These are phyloP conservation scores for Daldinia grandis DNA, from an alignment of 495 filamentous ascomycete genomes.

Conservation along the genomic window DNA sequence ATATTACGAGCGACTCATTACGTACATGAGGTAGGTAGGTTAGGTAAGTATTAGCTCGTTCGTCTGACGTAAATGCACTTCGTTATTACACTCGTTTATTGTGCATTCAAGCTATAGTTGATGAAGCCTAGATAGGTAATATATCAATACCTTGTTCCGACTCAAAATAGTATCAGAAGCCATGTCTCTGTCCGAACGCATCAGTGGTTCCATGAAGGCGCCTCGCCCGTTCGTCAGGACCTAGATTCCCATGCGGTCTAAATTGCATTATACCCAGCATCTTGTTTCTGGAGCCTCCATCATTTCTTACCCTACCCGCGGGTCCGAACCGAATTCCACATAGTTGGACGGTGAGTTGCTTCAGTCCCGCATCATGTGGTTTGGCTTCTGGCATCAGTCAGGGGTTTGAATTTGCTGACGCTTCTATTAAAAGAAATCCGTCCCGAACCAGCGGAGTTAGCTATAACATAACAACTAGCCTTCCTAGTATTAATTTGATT, in stretches of 20 bases:
- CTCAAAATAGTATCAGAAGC: slow-evolving; percentile 51
- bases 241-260: slow-evolving; percentile 35
- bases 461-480: slow-evolving; percentile 48
- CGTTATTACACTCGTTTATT: not conserved
- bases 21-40: too few species aligned
- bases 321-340: slow-evolving; percentile 14
- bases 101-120: not conserved
- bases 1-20: not conserved
- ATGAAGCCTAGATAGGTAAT: not conserved
- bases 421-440: slow-evolving; percentile 56
- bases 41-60: not conserved
- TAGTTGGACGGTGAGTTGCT: slow-evolving; percentile 26
- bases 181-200: slow-evolving; percentile 2
- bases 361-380: slow-evolving; percentile 32
- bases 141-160: not conserved
- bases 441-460: slow-evolving; percentile 34
- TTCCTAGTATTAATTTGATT: slow-evolving; percentile 54
- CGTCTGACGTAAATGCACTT: not conserved
- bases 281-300: slow-evolving; percentile 37
- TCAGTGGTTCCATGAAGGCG: slow-evolving; percentile 11
- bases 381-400: slow-evolving; percentile 8
- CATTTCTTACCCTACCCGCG: slow-evolving; percentile 9
- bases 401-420: slow-evolving; percentile 32
- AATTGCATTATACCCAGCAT: slow-evolving; percentile 19
- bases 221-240: slow-evolving; percentile 29